Conservation (phyloP, 208 protist genomes). For the Trypanosoma cruzi region DNA sequence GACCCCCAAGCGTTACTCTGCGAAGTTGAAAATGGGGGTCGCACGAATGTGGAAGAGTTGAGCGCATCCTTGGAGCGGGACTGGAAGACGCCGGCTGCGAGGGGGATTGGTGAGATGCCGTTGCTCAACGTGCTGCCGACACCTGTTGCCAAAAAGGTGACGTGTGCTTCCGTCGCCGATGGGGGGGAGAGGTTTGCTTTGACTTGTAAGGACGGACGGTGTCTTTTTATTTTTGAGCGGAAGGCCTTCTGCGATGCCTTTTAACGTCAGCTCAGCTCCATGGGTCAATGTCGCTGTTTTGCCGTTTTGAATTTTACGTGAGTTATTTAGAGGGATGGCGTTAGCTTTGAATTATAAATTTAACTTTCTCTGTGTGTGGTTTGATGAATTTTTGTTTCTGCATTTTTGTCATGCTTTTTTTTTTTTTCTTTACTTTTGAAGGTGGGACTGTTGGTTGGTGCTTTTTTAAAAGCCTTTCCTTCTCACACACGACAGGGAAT, state of each 20-base stretch:
- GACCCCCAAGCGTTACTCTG: conserved; percentile 52
- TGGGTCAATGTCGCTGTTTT: neutral
- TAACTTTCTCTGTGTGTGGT: neutral
- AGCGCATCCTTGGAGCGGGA: conserved; percentile 41
- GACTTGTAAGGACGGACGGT: conserved; percentile 66
- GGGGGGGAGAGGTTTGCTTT: conserved; percentile 83
- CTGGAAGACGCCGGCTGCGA: conserved; percentile 26
- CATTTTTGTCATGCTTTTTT: neutral
- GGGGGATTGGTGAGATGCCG: conserved; percentile 5
- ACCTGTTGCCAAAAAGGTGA: conserved; percentile 78
- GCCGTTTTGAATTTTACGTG: neutral
- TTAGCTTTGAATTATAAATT: too few relatives aligned
- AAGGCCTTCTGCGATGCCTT: neutral
- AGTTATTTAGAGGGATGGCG: neutral
- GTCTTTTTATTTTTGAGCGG: conserved; percentile 83
- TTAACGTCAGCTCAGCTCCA: too few relatives aligned
- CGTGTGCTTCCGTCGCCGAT: conserved; percentile 72
- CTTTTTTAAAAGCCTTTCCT: conserved; percentile 23
- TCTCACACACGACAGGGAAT: neutral
- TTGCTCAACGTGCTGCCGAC: conserved; percentile 51
- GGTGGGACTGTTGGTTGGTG: neutral
- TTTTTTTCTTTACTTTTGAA: neutral
- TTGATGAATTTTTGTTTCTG: neutral
- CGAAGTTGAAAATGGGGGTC: conserved; percentile 35
- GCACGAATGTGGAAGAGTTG: conserved; percentile 36